Conservation (phyloP, 169 alveolate genomes). For the Plasmodium reichenowi region DNA sequence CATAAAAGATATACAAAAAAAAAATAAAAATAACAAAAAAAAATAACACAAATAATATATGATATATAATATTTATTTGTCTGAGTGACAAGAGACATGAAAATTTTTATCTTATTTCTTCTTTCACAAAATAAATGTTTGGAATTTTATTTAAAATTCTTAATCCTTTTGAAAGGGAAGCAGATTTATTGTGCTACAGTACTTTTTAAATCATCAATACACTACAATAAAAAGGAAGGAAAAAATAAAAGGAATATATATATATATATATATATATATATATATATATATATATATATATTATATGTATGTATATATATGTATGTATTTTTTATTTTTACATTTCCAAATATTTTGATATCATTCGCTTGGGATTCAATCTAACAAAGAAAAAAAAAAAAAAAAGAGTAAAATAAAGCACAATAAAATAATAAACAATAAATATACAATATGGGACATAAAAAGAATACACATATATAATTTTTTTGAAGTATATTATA, state of each 20-base stretch:
- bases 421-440: not conserved
- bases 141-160: not conserved
- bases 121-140: too few species aligned
- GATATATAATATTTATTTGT: too few species aligned
- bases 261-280: not conserved
- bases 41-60: too few species aligned
- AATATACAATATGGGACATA: not conserved
- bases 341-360: constrained; percentile 68
- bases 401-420: not conserved
- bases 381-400: constrained; percentile 12
- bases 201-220: constrained; percentile 55
- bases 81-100: too few species aligned
- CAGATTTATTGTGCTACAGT: constrained; percentile 34
- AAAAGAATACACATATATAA: not conserved
- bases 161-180: constrained; percentile 2
- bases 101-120: too few species aligned
- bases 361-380: constrained; percentile 71
- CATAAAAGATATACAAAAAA: too few species aligned
- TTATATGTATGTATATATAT: not conserved
- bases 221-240: constrained; percentile 13
- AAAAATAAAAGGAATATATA: not conserved
- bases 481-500: not conserved
- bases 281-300: not conserved
- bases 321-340: constrained; percentile 1
- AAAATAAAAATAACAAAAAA: too few species aligned